phyloP scores from a whole-genome alignment of 768 basidiomycete species.

The Suillus weaverae region DNA sequence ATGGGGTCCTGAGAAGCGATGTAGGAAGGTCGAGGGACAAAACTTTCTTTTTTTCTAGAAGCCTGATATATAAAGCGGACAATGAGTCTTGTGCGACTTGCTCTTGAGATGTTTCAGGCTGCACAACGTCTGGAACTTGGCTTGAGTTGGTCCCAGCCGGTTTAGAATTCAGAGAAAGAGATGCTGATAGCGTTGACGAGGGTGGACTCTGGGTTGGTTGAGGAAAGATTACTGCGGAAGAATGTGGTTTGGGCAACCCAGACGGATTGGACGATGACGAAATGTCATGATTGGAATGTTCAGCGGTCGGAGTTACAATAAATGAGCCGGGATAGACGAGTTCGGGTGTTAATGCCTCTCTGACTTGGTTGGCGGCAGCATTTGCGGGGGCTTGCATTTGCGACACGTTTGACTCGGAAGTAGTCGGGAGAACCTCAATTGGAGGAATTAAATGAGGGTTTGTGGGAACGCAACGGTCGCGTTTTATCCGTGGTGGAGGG shows the following conservation, averaged over 20 bases:
- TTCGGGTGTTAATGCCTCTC: not conserved
- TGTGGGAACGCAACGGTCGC: not conserved
- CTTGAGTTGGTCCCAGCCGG: not conserved
- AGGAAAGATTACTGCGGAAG: not conserved
- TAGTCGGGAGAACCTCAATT: conserved; percentile 27
- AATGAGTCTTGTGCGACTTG: conserved; percentile 10
- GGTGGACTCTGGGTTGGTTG: not conserved
- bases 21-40: conserved; percentile 15
- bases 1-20: conserved; percentile 9
- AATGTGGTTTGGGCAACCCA: not conserved
- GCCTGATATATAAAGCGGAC: conserved; percentile 13
- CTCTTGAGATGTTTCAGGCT: conserved; percentile 1
- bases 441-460: conserved; percentile 29
- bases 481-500: conserved; percentile 3
- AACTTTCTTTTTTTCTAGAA: conserved; percentile 16
- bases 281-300: not conserved
- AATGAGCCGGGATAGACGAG: not conserved
- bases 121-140: not conserved
- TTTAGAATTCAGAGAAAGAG: not conserved
- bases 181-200: not conserved
- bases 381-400: not conserved
- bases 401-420: conserved; percentile 15
- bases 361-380: not conserved
- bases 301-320: not conserved
- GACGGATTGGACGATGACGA: not conserved